phyloP scores from a whole-genome alignment of 2,329 filamentous ascomycete genomes.

The Aphanoascus verrucosus region DNA sequence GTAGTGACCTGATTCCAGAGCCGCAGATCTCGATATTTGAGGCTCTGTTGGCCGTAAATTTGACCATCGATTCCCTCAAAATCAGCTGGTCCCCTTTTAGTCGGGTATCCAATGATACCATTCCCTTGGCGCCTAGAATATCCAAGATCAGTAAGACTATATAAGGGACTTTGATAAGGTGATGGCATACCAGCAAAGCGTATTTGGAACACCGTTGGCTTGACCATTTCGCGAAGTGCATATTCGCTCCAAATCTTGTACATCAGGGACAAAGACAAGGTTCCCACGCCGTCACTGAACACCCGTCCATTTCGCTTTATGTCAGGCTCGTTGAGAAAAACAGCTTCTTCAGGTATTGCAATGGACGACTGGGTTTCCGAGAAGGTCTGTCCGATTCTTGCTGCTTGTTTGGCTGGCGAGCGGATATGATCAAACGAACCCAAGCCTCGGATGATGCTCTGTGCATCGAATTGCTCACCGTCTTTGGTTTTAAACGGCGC shows the following conservation, averaged over 20 bases:
- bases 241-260: constrained; percentile 47
- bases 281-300: constrained; percentile 74
- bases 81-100: constrained; percentile 49
- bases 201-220: constrained; percentile 51
- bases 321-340: constrained; percentile 21
- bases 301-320: constrained; percentile 41
- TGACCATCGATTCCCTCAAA: constrained; percentile 66
- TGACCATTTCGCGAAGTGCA: constrained; percentile 18
- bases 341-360: constrained; percentile 29
- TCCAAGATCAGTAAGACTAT: not conserved
- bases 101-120: constrained; percentile 58
- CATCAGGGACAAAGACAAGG: constrained; percentile 52
- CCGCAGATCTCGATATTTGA: constrained; percentile 22
- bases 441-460: constrained; percentile 36
- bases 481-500: constrained; percentile 36
- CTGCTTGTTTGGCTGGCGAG: constrained; percentile 48
- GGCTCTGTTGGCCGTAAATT: constrained; percentile 55
- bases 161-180: not conserved
- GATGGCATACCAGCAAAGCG: constrained; percentile 48
- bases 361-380: constrained; percentile 62
- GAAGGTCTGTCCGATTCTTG: constrained; percentile 55
- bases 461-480: constrained; percentile 24
- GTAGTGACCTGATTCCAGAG: constrained; percentile 55
- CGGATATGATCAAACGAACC: constrained; percentile 44
- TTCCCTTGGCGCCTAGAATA: constrained; percentile 56